Evolutionary conservation across 306 rosid genomes (phyloP), one percentile per base, ranked within the genome.

Genomic region (Biancaea sappan): DNA sequence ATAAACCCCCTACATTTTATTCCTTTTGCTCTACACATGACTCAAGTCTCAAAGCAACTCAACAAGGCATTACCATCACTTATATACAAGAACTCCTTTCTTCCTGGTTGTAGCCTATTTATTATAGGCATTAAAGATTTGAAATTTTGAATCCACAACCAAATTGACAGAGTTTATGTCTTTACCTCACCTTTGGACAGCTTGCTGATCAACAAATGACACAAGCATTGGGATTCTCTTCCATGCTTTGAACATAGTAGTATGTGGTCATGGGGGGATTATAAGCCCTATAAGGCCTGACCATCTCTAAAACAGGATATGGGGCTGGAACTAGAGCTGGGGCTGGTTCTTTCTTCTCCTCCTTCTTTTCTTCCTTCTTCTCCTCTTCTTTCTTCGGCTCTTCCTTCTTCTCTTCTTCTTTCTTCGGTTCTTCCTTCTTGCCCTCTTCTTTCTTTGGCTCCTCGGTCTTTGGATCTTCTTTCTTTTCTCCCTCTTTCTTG

Each of bases 181-280:
- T 65, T 74, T 61, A 73, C 65, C 75, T 69, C 77, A 41, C 12
- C 54, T 67, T 26, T 69, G 63, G 74, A 75, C 19, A 66, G 12
- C 47, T 73, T 35, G 48, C 28, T 32, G 68, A 19, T 79, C 58
- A 94, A 53, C 64, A 89, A 83, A 94, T 88, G 54, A 71, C 93
- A 79, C 99, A 94, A 10, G 89, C 89, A 82, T 87, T 94, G 38
- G 99, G 99, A 72, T 92, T 92, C 84, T 94, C 99, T 74, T 94
- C 99, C 74, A 91, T 87, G 87, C 96, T 88, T 18, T 90, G 99
- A 53, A 35, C 93, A 68, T 88, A 72, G 84, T 87, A 88, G n/a
- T 92, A 82, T 22, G 87, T 66, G 57, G 93, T 82, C 86, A 88
- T 81, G 40, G 87, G 85, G 5, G 96, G 93, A 53, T 91, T 87